These are phyloP conservation scores for Hyparrhenia diplandra DNA, from an alignment of 176 grass and related monocot species.

Conservation along the genomic window DNA sequence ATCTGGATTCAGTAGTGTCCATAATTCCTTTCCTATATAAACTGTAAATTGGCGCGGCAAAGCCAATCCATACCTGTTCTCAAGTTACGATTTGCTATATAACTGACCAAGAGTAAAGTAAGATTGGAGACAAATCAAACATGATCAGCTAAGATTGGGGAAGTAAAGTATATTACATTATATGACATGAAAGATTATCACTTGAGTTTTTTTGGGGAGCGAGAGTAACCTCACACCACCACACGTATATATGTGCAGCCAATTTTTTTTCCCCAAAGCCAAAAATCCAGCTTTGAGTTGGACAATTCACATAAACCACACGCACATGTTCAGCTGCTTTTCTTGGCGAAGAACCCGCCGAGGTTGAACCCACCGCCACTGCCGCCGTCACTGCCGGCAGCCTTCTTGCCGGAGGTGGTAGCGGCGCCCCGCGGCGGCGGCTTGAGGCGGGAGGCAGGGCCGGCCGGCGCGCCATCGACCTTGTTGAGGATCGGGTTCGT, in stretches of 20 bases:
- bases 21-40: neutral
- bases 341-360: constrained; percentile 57
- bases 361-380: constrained; percentile 43
- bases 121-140: neutral
- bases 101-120: neutral
- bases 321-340: constrained; percentile 14
- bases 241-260: constrained; percentile 22
- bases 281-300: constrained; percentile 14
- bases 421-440: neutral
- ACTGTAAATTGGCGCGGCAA: neutral
- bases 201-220: neutral
- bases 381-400: neutral
- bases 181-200: constrained; percentile 24
- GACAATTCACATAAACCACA: neutral
- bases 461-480: constrained; percentile 29
- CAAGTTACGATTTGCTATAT: neutral
- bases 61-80: neutral
- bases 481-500: constrained; percentile 66
- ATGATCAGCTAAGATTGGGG: neutral
- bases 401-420: constrained; percentile 25
- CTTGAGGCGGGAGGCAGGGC: neutral
- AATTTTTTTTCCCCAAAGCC: neutral
- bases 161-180: neutral
- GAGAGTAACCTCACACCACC: neutral
- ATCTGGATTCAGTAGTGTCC: neutral